These are phyloP conservation scores for Bipolaris bicolor DNA, from an alignment of 2,329 filamentous ascomycete genomes.

Conservation along the genomic window DNA sequence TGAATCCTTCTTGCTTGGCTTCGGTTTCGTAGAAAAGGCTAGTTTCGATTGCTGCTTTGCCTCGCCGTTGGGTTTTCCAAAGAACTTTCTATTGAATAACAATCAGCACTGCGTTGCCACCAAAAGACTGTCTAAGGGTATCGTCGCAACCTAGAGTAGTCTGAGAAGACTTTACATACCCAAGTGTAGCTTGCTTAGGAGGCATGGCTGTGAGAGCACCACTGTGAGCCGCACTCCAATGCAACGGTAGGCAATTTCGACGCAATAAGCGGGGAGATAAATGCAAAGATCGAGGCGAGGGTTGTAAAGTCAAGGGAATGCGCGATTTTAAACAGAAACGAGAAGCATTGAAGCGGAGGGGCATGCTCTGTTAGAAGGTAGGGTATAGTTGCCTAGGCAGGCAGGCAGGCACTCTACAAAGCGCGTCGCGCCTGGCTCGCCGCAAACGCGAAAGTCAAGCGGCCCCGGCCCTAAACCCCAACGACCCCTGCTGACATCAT, in stretches of 20 bases:
- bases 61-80: conserved; percentile 68
- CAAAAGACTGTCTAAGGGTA: background rate
- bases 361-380: conserved; percentile 38
- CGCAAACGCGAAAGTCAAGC: conserved; percentile 27
- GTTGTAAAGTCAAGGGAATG: conserved; percentile 9
- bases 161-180: conserved; percentile 82
- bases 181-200: conserved; percentile 79
- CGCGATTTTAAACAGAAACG: conserved; percentile 18
- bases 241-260: conserved; percentile 11
- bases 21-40: conserved; percentile 67
- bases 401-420: conserved; percentile 17
- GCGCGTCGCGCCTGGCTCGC: conserved; percentile 39
- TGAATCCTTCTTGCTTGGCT: conserved; percentile 50
- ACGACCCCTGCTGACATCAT: conserved; percentile 43
- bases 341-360: conserved; percentile 36
- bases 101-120: conserved; percentile 15
- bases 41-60: conserved; percentile 79
- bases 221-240: conserved; percentile 15
- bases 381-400: conserved; percentile 24
- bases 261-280: conserved; percentile 10
- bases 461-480: conserved; percentile 5
- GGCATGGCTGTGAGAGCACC: conserved; percentile 46
- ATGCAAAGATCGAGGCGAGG: conserved; percentile 13
- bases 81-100: conserved; percentile 74
- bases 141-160: conserved; percentile 72